A percentile compares a stretch with the other conserved stretches of the same genome.
phyloP scores from a whole-genome alignment of 1,284 basidiomycete species.

The Marasmius oreades region DNA sequence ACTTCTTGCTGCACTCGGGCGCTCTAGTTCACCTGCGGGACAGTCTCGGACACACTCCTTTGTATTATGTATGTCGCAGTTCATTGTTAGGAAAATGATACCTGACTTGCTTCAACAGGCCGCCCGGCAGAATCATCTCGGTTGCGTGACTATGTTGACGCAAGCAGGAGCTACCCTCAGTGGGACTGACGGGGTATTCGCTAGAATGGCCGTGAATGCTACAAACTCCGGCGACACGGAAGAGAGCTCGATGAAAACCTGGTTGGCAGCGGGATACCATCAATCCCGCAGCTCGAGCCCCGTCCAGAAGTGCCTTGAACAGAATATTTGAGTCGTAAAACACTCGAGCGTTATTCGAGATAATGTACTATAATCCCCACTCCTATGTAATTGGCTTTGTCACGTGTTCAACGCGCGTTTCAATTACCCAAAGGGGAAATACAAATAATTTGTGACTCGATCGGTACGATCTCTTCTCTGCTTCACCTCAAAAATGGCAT shows the following conservation, averaged over 20 bases:
- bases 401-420: neutral
- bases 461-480: neutral
- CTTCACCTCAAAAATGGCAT: constrained; percentile 8
- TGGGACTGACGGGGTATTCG: constrained; percentile 63
- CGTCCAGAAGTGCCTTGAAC: too few relatives aligned
- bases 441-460: constrained; percentile 10
- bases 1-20: constrained; percentile 68
- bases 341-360: too few relatives aligned
- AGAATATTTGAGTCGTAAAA: too few relatives aligned
- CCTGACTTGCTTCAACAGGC: constrained; percentile 40
- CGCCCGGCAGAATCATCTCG: constrained; percentile 59
- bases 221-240: constrained; percentile 47
- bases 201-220: constrained; percentile 35
- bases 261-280: constrained; percentile 40
- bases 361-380: too few relatives aligned
- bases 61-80: constrained; percentile 63
- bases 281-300: neutral
- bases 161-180: constrained; percentile 73
- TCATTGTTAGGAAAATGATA: neutral
- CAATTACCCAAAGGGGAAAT: neutral
- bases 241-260: constrained; percentile 41
- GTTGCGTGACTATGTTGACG: constrained; percentile 66
- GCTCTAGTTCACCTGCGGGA: constrained; percentile 87
- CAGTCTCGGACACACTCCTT: constrained; percentile 73
- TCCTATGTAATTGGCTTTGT: too few relatives aligned